Evolutionary conservation across 139 green algal species (phyloP).

Genomic region (Pleodorina starrii): DNA sequence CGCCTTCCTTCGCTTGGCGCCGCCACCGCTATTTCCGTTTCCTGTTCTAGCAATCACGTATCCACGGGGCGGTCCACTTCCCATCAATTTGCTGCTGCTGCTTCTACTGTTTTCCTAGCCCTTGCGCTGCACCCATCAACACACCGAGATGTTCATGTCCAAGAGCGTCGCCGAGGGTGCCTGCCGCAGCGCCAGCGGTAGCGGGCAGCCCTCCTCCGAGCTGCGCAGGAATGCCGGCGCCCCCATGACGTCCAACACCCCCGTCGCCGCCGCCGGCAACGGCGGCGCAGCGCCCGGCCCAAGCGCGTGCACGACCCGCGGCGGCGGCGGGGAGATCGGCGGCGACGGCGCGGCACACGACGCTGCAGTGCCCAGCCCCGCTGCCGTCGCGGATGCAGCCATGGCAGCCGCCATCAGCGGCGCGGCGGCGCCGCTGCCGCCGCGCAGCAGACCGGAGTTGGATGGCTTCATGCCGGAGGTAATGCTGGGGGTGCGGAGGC

Average conservation of each 20-base stretch:
- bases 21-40: no score
- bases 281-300: background rate
- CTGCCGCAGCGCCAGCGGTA: background rate
- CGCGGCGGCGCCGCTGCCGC: background rate
- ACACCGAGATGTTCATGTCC: conserved; percentile 5
- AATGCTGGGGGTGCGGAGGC: background rate
- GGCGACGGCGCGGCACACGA: background rate
- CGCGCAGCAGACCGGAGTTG: background rate
- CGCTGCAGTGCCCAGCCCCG: no score
- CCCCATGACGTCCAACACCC: background rate
- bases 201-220: background rate
- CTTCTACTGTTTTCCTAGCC: no score
- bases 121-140: background rate
- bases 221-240: background rate
- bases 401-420: no score
- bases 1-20: no score
- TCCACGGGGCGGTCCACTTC: no score
- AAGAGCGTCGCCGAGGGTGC: conserved; percentile 15
- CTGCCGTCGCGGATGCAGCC: background rate
- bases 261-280: no score
- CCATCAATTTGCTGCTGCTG: no score
- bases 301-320: background rate
- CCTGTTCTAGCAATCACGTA: no score
- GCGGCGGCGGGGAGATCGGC: background rate
- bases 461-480: background rate